Percentiles rank a stretch among this genome's conserved stretches.
Evolutionary conservation across 208 protist species (phyloP).

Genomic region (Acanthamoeba royreba): DNA sequence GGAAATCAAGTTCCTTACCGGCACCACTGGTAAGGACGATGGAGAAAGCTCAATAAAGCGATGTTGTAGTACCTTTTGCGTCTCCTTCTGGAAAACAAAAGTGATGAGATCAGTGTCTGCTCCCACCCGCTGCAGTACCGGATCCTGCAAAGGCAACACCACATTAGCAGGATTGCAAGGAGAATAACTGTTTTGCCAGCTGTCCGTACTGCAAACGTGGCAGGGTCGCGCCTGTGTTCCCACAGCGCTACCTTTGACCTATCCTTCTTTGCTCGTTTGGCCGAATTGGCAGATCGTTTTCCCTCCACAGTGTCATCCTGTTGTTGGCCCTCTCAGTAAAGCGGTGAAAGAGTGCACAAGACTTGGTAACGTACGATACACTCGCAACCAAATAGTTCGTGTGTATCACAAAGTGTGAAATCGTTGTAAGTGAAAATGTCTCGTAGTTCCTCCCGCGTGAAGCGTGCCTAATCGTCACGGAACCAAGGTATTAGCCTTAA

Average conservation of each 20-base stretch:
- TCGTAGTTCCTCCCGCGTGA: slow-evolving; percentile 89
- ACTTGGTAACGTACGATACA: slow-evolving; percentile 53
- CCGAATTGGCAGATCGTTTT: not conserved
- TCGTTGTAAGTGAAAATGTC: slow-evolving; percentile 89
- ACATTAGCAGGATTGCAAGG: not conserved
- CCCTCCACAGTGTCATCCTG: slow-evolving; percentile 1
- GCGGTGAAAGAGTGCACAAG: not conserved
- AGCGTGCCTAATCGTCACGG: slow-evolving; percentile 70
- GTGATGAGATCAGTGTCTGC: slow-evolving; percentile 15
- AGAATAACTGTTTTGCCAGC: not conserved
- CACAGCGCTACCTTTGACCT: not conserved
- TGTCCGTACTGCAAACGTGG: not conserved
- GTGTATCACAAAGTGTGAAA: slow-evolving; percentile 91
- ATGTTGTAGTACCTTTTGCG: not conserved
- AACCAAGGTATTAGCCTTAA: not conserved
- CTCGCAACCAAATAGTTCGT: slow-evolving; percentile 90
- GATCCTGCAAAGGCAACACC: not conserved
- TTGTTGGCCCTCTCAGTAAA: not conserved
- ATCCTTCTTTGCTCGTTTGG: not conserved
- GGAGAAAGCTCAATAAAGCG: not conserved
- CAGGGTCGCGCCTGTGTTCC: slow-evolving; percentile 4
- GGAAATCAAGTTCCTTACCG: not conserved
- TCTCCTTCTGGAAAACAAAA: slow-evolving; percentile 39
- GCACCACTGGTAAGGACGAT: not conserved
- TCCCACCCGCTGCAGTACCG: slow-evolving; percentile 5